These are phyloP conservation scores for Xerocomellus amylosporus DNA, from an alignment of 768 basidiomycete genomes.

Conservation along the genomic window DNA sequence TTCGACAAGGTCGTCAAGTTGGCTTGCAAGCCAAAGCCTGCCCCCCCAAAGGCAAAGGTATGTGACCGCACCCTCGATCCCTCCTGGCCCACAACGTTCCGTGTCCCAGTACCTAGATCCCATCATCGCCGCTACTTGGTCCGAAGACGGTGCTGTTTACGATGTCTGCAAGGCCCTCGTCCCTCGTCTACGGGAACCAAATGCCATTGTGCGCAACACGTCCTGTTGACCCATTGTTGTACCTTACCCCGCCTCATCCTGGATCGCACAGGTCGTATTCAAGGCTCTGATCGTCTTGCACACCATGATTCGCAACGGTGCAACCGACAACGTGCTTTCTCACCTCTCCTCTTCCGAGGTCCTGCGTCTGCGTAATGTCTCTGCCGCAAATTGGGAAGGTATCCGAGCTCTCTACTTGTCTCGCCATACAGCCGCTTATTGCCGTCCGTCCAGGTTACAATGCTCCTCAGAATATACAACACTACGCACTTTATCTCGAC, in stretches of 20 bases:
- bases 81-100: background rate
- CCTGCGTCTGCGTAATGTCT: conserved; percentile 78
- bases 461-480: conserved; percentile 80
- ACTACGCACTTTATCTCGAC: conserved; percentile 88
- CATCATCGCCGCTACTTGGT: conserved; percentile 96
- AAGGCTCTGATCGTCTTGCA: conserved; percentile 95
- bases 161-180: conserved; percentile 91
- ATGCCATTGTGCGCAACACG: conserved; percentile 68
- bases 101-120: conserved; percentile 83
- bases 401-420: conserved; percentile 13
- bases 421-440: background rate
- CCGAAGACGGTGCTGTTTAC: conserved; percentile 87
- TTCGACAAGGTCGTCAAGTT: conserved; percentile 92
- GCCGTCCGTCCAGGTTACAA: conserved; percentile 59
- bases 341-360: conserved; percentile 81
- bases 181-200: conserved; percentile 85
- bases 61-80: conserved; percentile 7
- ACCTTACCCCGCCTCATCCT: background rate
- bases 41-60: conserved; percentile 94
- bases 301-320: conserved; percentile 95
- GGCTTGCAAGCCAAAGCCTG: conserved; percentile 96
- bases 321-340: conserved; percentile 86
- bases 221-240: background rate
- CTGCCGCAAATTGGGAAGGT: conserved; percentile 89
- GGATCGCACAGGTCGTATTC: conserved; percentile 76